Evolutionary conservation across 1,284 basidiomycete genomes (phyloP), one percentile per base, ranked within the genome.

Genomic region (Golubevia pallescens): DNA sequence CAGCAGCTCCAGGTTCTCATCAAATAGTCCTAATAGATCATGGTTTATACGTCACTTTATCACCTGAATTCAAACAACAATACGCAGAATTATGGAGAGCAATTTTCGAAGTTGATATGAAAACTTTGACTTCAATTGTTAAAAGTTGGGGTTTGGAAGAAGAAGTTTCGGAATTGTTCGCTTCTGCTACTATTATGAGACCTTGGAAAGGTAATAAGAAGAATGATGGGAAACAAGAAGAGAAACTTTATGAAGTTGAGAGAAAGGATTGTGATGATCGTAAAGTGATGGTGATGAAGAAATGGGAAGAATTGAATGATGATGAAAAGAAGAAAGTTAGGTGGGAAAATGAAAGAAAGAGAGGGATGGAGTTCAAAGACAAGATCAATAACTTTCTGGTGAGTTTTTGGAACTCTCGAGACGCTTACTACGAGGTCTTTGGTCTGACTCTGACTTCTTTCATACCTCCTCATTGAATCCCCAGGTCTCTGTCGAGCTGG

Each of bases 11-110:
- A 57, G 74, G 74, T 0, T 67, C 68, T 58, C 75, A 80, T 56
- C 79, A 81, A 57, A 69, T 81, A 42, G 70, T 79, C 3, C 63
- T 81, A 6, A 79, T 81, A 67, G 79, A 81, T 59, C 79, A 81
- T 51, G 79, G 79, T 2, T 59, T 81, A 59, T 79, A 79, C 53
- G 77, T 81, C 21, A 66, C 69, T 55, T 66, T 81, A 28, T 65
- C 65, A 60, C 75, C 77, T 23, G 69, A 72, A 20, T 81, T 81
- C 63, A 56, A 75, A 2, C 59, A 71, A 55, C 70, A 79, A 57
- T 81, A 81, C 51, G 77, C 79, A 1, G 69, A 77, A 64, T 66
- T 81, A 1, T 81, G 79, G 79, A 73, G 71, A 28, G 70, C 75
- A 4, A 81, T 81, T 57, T 81, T 74, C 32, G 70, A 73, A 38